These are phyloP conservation scores for Monosporascus sp. DNA, from an alignment of 2,329 filamentous ascomycete species.

Conservation along the genomic window DNA sequence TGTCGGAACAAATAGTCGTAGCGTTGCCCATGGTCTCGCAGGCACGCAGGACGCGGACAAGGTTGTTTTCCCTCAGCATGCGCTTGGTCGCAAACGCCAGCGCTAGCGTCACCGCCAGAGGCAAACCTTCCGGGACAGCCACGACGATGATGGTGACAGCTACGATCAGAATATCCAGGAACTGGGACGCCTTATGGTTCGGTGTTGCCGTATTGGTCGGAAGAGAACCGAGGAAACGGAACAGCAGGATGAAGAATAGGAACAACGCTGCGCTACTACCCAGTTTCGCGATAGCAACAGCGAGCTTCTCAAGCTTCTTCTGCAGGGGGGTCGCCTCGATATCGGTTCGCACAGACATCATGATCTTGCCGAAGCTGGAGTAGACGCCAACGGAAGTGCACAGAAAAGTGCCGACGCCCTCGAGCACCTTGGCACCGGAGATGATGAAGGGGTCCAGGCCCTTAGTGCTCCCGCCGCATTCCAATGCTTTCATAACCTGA, in stretches of 20 bases:
- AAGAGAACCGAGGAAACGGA: constrained; percentile 67
- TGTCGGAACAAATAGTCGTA: constrained; percentile 75
- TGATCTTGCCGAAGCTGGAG: constrained; percentile 51
- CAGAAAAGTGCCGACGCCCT: constrained; percentile 49
- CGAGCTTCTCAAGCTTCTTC: constrained; percentile 46
- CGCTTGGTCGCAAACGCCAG: constrained; percentile 63
- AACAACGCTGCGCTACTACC: constrained; percentile 64
- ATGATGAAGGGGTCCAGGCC: constrained; percentile 59
- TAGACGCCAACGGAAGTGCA: constrained; percentile 51
- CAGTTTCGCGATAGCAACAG: constrained; percentile 46
- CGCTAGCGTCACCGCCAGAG: constrained; percentile 63
- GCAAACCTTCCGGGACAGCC: constrained; percentile 63
- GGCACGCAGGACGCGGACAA: constrained; percentile 62
- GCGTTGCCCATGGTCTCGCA: constrained; percentile 71
- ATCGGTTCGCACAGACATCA: constrained; percentile 50
- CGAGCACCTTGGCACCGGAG: constrained; percentile 51
- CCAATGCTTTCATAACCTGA: constrained; percentile 52
- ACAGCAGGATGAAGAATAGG: constrained; percentile 74
- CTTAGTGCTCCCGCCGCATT: constrained; percentile 45
- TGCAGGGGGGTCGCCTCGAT: constrained; percentile 50
- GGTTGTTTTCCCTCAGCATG: constrained; percentile 65
- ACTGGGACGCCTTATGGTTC: constrained; percentile 56
- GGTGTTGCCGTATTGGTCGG: constrained; percentile 42
- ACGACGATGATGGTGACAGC: constrained; percentile 64
- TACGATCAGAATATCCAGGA: constrained; percentile 59